Evolutionary conservation across 1,284 basidiomycete genomes (phyloP), one percentile per base, ranked within the genome.

Genomic region (Trichosporon sp.): DNA sequence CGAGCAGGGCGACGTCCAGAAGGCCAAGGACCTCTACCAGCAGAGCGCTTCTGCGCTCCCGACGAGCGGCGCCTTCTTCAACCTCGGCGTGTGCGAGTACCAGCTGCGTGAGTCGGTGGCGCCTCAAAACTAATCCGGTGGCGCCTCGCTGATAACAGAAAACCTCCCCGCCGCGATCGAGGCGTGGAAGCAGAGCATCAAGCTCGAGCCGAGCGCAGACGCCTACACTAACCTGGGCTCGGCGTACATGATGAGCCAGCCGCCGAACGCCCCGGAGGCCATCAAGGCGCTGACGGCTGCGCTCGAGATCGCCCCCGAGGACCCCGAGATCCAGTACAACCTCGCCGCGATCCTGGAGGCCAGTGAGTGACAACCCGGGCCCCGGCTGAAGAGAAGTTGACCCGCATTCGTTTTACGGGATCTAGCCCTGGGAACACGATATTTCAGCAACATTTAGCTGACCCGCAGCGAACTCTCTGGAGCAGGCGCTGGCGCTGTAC

Each of bases 291-390:
- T 96, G 74, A 89, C 90, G 91, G 90, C 92, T 77, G 94, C 95
- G 32, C 88, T 91, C 46, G 90, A 90, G 43, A 88, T 97, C 74
- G 89, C 92, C 63, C 95, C 95, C 46, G 91, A 95, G 80, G 95
- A 97, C 86, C 90, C 93, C 78, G 95, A 98, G 78, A 94, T 96
- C 80, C 91, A 93, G 38, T 97, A 95, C 87, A 97, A 96, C 85
- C 88, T 96, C 68, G 95, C 92, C 35, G 83, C 83, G 0, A 77
- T 84, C 21, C 78, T 84, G 2, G 83, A 84, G 70, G 81, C 82
- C 38, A 83, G 82, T 83, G 69, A 71, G 80, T 77, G 37, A 35
- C 26, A 19, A 14, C 16, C 5, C 12, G 59, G 59, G 31, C 59
- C 7, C 6, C 32, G 59, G 59, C 59, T 54, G 26, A 68, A 51